Evolutionary conservation across 768 basidiomycete species (phyloP).

Genomic region (Mycena venus): DNA sequence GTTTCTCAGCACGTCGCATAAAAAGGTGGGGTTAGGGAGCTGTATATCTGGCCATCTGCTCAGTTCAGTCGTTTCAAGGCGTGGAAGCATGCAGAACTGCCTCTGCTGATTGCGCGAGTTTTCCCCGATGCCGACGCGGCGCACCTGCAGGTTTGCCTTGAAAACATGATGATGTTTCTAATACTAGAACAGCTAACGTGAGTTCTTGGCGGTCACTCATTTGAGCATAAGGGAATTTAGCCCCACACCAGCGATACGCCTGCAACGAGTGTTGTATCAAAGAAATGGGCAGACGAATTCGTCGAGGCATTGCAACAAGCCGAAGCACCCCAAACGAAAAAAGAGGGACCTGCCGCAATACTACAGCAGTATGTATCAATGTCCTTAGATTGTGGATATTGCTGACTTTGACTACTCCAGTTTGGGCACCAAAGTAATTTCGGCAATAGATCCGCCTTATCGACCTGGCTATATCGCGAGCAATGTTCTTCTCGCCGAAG

Average conservation of each 20-base stretch:
- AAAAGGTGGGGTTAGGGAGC: slow-evolving; percentile 21
- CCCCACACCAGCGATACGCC: slow-evolving; percentile 21
- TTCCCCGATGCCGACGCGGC: slow-evolving; percentile 35
- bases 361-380: slow-evolving; percentile 31
- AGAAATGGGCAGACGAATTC: slow-evolving; percentile 31
- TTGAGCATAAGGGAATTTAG: not conserved
- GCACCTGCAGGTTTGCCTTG: slow-evolving; percentile 34
- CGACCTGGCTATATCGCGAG: slow-evolving; percentile 24
- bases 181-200: slow-evolving; percentile 41
- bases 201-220: not conserved
- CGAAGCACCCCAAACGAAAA: slow-evolving; percentile 10
- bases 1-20: slow-evolving; percentile 31
- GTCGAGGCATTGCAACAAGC: slow-evolving; percentile 25
- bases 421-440: slow-evolving; percentile 25
- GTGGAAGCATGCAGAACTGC: slow-evolving; percentile 39
- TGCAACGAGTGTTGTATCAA: slow-evolving; percentile 23
- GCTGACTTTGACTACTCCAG: not conserved
- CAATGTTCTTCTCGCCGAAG: slow-evolving; percentile 33
- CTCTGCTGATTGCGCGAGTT: slow-evolving; percentile 33
- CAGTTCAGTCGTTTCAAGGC: slow-evolving; percentile 19
- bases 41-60: not conserved
- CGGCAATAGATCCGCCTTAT: slow-evolving; percentile 30
- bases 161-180: slow-evolving; percentile 36
- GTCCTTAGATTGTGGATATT: not conserved
- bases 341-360: slow-evolving; percentile 24